These are phyloP conservation scores for Russula abietina DNA, from an alignment of 768 basidiomycete genomes.

Conservation along the genomic window DNA sequence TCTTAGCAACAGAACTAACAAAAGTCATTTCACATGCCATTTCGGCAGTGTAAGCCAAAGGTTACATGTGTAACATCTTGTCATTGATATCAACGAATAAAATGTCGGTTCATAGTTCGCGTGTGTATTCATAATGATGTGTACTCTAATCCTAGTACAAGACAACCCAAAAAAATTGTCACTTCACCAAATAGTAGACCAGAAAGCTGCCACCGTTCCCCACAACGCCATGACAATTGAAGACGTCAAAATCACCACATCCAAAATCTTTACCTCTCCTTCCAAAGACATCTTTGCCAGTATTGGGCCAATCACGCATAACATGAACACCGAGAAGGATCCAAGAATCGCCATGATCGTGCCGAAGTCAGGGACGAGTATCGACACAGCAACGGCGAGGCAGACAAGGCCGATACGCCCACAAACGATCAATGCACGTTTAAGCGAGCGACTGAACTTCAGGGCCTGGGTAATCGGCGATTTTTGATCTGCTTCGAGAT, in stretches of 20 bases:
- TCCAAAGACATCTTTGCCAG: conserved; percentile 60
- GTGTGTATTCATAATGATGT: background rate
- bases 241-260: conserved; percentile 47
- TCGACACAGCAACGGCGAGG: conserved; percentile 61
- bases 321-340: conserved; percentile 68
- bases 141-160: background rate
- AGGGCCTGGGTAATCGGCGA: conserved; percentile 22
- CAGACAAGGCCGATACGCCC: conserved; percentile 56
- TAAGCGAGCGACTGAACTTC: conserved; percentile 34
- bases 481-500: conserved; percentile 24
- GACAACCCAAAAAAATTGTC: background rate
- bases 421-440: conserved; percentile 39
- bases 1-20: conserved; percentile 48
- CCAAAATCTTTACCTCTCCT: conserved; percentile 43
- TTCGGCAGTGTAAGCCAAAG: conserved; percentile 39
- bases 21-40: conserved; percentile 72
- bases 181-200: conserved; percentile 28
- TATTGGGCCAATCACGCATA: conserved; percentile 59
- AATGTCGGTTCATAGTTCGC: background rate
- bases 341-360: conserved; percentile 87
- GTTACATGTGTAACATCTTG: background rate
- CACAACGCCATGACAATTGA: conserved; percentile 65
- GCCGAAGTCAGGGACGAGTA: conserved; percentile 73
- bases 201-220: conserved; percentile 68
- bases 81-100: background rate